Percentiles rank a stretch among this genome's conserved stretches.
Conservation (phyloP, 2,329 filamentous ascomycete genomes). For the Arthroderma sp. region DNA sequence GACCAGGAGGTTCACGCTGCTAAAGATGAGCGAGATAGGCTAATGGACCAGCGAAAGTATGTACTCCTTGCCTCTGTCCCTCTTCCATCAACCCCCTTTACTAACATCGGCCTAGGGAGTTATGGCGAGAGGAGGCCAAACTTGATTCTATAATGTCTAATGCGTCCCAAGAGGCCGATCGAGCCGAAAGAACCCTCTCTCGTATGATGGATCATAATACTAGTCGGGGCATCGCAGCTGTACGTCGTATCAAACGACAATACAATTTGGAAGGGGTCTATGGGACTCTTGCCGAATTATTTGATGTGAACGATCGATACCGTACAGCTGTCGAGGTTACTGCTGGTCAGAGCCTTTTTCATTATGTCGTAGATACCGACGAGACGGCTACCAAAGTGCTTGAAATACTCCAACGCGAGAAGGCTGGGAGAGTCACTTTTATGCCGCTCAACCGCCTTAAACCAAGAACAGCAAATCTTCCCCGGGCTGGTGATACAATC, state of each 20-base stretch:
- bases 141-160: slow-evolving; percentile 65
- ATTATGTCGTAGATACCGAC: slow-evolving; percentile 89
- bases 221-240: slow-evolving; percentile 70
- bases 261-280: slow-evolving; percentile 74
- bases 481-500: slow-evolving; percentile 74
- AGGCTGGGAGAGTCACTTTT: slow-evolving; percentile 79
- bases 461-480: slow-evolving; percentile 59
- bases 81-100: neutral
- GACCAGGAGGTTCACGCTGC: slow-evolving; percentile 62
- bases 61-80: slow-evolving; percentile 7
- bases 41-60: slow-evolving; percentile 71
- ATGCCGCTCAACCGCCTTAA: slow-evolving; percentile 80
- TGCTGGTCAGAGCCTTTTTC: slow-evolving; percentile 82
- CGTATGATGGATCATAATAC: slow-evolving; percentile 85
- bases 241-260: slow-evolving; percentile 69
- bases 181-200: slow-evolving; percentile 63
- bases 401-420: slow-evolving; percentile 63
- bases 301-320: slow-evolving; percentile 73
- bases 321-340: slow-evolving; percentile 84
- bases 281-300: slow-evolving; percentile 84
- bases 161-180: slow-evolving; percentile 61
- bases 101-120: slow-evolving; percentile 30
- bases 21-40: slow-evolving; percentile 61
- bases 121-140: slow-evolving; percentile 82
- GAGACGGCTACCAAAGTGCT: slow-evolving; percentile 72